A percentile compares a stretch with the other conserved stretches of the same genome.
Conservation (phyloP, 495 filamentous ascomycete species). For the Lasiosphaeria hispida region DNA sequence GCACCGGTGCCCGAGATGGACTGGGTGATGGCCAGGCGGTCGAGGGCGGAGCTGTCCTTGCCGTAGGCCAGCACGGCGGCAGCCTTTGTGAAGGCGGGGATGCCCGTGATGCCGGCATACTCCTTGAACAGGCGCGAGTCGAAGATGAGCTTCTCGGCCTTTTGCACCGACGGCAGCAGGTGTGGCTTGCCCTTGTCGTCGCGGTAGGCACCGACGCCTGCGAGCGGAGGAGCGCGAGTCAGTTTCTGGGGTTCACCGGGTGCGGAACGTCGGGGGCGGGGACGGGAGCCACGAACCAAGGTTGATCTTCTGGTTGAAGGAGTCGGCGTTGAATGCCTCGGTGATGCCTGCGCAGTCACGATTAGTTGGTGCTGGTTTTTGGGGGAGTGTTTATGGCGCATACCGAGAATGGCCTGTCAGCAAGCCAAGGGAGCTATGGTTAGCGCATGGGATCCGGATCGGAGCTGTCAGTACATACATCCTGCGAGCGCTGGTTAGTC, state of each 20-base stretch:
- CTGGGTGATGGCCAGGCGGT: slow-evolving; percentile 89
- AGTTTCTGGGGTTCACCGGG: slow-evolving; percentile 16
- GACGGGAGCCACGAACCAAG: slow-evolving; percentile 55
- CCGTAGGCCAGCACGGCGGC: slow-evolving; percentile 91
- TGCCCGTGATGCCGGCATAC: slow-evolving; percentile 95
- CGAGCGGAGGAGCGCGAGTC: slow-evolving; percentile 16
- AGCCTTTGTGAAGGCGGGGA: slow-evolving; percentile 88
- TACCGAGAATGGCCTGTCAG: slow-evolving; percentile 73
- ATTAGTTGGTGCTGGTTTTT: slow-evolving; percentile 9
- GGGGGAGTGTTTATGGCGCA: slow-evolving; percentile 22
- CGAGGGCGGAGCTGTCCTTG: slow-evolving; percentile 67
- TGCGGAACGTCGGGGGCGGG: background rate
- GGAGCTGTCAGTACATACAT: slow-evolving; percentile 53
- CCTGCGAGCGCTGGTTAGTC: slow-evolving; percentile 35
- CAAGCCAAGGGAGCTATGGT: slow-evolving; percentile 13
- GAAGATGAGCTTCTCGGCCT: slow-evolving; percentile 85
- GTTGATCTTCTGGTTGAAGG: slow-evolving; percentile 92
- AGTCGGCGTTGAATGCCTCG: slow-evolving; percentile 97
- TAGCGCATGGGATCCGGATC: slow-evolving; percentile 13
- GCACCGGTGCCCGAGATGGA: slow-evolving; percentile 97
- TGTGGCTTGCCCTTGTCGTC: slow-evolving; percentile 97
- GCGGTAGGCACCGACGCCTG: slow-evolving; percentile 78
- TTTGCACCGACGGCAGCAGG: slow-evolving; percentile 88
- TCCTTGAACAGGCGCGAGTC: slow-evolving; percentile 83
- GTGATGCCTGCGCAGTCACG: slow-evolving; percentile 68